Conservation (phyloP, 2,329 filamentous ascomycete genomes). For the Fusarium compactum region DNA sequence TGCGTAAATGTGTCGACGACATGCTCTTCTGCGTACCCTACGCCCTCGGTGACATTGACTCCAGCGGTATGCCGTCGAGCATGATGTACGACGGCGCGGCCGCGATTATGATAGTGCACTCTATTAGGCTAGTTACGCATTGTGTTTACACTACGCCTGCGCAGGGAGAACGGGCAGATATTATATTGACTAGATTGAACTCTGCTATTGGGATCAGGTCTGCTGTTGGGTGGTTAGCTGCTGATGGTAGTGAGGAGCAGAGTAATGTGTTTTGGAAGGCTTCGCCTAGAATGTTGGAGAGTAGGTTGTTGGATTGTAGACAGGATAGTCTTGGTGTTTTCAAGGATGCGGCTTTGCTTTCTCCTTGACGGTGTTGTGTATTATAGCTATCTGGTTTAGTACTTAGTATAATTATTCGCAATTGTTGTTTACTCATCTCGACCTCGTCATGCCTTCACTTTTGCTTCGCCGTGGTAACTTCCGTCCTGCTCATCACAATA, state of each 20-base stretch:
- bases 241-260: background rate
- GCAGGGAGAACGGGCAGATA: slow-evolving; percentile 40
- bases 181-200: slow-evolving; percentile 47
- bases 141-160: slow-evolving; percentile 46
- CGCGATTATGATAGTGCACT: slow-evolving; percentile 49
- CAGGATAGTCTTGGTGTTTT: background rate
- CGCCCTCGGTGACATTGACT: slow-evolving; percentile 48
- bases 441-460: background rate
- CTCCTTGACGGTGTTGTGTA: slow-evolving; percentile 13
- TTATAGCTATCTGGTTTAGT: background rate
- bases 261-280: background rate
- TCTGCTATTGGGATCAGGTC: slow-evolving; percentile 48
- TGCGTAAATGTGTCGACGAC: slow-evolving; percentile 47
- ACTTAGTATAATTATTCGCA: background rate
- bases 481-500: slow-evolving; percentile 1
- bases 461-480: background rate
- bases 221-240: slow-evolving; percentile 34
- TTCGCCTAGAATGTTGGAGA: background rate
- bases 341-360: background rate
- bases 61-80: slow-evolving; percentile 36
- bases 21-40: slow-evolving; percentile 50
- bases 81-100: slow-evolving; percentile 49
- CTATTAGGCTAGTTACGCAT: slow-evolving; percentile 49
- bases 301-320: background rate
- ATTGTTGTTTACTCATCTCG: background rate